Base-by-base conservation (phyloP, 1,139 yeast genomes). In the Kodamaea plutei region DNA sequence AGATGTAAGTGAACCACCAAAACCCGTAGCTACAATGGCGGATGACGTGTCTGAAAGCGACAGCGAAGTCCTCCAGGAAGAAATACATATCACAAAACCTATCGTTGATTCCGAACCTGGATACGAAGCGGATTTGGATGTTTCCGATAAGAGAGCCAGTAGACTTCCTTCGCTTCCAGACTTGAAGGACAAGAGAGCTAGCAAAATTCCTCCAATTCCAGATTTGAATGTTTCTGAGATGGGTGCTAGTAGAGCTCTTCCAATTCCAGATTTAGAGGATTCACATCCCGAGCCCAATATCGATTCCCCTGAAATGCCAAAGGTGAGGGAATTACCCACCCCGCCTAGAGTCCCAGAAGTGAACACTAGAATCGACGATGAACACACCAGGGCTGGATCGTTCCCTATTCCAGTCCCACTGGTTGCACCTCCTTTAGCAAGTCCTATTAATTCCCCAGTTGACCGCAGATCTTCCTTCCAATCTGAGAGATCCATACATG, bases 111-210 rank as follows among this genome's bases (percentile, higher is more conserved):
- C 48, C 2, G 69, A 62, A 36, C 52, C 48, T 5, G 73, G 72
- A 0, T 67, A 66, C 38, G 73, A 67, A 23, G 71, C 74, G 2
- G 73, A 65, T 37, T 70, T 58, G 33, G 73, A 67, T 33, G 44
- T 56, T 15, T 63, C 69, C 7, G 71, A 64, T 40, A 56, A 8
- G 23, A 30, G 20, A 30, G 5, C 23, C 4, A 20, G 29, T 21
- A 25, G 15, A 15, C 23, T 20, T 9, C 35, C 35, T 6, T 33
- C 38, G n/a, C 34, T 30, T 24, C 35, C 36, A 8, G 20, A 17
- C 9, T 17, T 17, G 20, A 17, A 17, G 20, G 20, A 17, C 9
- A 17, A 7, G n/a, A n/a, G n/a, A n/a, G n/a, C n/a, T n/a, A n/a
- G n/a, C n/a, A n/a, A n/a, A n/a, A 15, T 26, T 17, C 33, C 35